Conservation (phyloP, 2,329 filamentous ascomycete species). For the Alternaria postmessia region DNA sequence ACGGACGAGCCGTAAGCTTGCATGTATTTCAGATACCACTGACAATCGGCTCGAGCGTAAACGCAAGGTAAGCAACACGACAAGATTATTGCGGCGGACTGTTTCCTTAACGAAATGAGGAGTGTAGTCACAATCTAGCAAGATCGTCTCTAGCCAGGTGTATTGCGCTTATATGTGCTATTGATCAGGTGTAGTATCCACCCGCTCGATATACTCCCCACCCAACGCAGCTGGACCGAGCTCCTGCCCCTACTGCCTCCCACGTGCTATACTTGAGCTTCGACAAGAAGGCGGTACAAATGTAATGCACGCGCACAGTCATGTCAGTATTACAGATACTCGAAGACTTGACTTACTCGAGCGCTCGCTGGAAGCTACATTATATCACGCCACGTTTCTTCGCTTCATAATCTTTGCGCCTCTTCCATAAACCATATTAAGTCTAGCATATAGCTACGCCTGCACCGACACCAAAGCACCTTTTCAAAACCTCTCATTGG, state of each 20-base stretch:
- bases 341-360: background rate
- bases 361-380: background rate
- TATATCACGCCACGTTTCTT: background rate
- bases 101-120: background rate
- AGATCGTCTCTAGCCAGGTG: background rate
- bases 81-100: no score
- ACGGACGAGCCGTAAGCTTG: background rate
- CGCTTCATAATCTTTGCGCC: background rate
- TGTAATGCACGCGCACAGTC: background rate
- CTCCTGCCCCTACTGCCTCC: background rate
- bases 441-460: background rate
- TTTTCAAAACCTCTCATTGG: constrained; percentile 34
- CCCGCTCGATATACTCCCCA: background rate
- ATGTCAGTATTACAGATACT: background rate
- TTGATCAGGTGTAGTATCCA: background rate
- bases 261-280: background rate
- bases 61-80: background rate
- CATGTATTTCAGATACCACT: background rate
- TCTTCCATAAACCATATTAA: no score
- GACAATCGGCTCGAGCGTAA: background rate
- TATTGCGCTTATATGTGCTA: background rate
- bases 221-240: background rate
- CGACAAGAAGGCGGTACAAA: background rate
- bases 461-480: constrained; percentile 19
- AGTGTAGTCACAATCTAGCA: background rate